Conservation (phyloP, 2,329 filamentous ascomycete species). For the Ascocoryne sarcoides region DNA sequence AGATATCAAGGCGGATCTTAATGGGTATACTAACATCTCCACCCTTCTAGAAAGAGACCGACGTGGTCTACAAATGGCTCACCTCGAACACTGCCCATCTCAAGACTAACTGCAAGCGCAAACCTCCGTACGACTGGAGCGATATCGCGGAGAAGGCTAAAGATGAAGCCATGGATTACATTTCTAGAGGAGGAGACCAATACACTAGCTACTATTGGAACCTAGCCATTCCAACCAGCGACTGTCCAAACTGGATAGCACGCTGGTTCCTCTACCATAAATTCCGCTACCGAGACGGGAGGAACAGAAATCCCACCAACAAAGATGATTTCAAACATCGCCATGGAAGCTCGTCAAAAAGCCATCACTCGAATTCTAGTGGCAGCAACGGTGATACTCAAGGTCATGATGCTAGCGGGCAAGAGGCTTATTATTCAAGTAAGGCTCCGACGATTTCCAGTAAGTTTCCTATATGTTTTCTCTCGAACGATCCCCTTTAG, state of each 20-base stretch:
- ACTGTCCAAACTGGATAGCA: constrained; percentile 28
- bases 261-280: constrained; percentile 29
- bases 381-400: no score
- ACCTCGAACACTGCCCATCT: constrained; percentile 23
- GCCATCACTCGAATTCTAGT: no score
- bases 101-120: constrained; percentile 24
- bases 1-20: no score
- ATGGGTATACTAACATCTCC: constrained; percentile 16
- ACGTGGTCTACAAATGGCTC: constrained; percentile 24
- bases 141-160: constrained; percentile 27
- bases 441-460: no score
- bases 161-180: constrained; percentile 23
- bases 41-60: constrained; percentile 25
- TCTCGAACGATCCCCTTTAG: no score
- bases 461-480: no score
- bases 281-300: constrained; percentile 28
- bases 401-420: no score
- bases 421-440: no score
- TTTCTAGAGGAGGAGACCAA: constrained; percentile 17
- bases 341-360: background rate
- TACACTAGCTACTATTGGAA: constrained; percentile 25
- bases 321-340: constrained; percentile 1
- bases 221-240: constrained; percentile 14
- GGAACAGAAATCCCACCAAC: constrained; percentile 19
- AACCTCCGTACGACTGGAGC: constrained; percentile 28